These are phyloP conservation scores for Pythium phragmiticola DNA, from an alignment of 352 stramenopile species.

Conservation along the genomic window DNA sequence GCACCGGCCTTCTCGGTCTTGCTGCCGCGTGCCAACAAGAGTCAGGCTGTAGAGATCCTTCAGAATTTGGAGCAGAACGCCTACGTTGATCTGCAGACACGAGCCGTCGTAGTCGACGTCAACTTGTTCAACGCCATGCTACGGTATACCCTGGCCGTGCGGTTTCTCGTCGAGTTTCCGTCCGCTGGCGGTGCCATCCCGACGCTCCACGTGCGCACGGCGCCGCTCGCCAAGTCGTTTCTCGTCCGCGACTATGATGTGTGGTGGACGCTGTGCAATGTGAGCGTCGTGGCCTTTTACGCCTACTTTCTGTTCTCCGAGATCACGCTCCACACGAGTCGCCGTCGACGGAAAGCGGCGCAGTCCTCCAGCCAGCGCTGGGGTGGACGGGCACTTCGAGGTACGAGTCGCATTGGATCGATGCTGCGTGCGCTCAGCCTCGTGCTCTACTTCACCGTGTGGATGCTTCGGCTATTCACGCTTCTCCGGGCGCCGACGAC, in stretches of 20 bases:
- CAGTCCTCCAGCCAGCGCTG: background rate
- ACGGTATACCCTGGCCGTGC: constrained; percentile 34
- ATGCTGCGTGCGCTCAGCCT: constrained; percentile 33
- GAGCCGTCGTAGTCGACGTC: constrained; percentile 43
- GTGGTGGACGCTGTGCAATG: constrained; percentile 30
- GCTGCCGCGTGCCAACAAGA: constrained; percentile 28
- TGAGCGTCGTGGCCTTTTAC: constrained; percentile 42
- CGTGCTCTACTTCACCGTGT: constrained; percentile 39
- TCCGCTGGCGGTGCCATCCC: constrained; percentile 37
- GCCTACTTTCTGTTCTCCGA: constrained; percentile 47
- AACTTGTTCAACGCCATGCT: constrained; percentile 57
- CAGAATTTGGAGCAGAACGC: constrained; percentile 26
- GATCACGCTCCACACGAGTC: constrained; percentile 30
- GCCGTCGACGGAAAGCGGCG: constrained; percentile 14
- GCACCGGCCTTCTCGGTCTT: constrained; percentile 46
- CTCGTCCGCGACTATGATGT: constrained; percentile 32
- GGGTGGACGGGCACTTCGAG: constrained; percentile 22
- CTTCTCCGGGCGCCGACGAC: constrained; percentile 35
- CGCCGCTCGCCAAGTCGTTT: constrained; percentile 44
- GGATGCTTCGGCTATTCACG: constrained; percentile 41
- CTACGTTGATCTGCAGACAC: constrained; percentile 45
- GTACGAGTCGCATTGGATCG: constrained; percentile 33
- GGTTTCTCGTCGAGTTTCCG: constrained; percentile 51
- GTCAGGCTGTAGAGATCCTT: constrained; percentile 25
- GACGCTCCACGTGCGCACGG: constrained; percentile 26